These are phyloP conservation scores for Penicillium sp. DNA, from an alignment of 2,329 filamentous ascomycete species.

Conservation along the genomic window DNA sequence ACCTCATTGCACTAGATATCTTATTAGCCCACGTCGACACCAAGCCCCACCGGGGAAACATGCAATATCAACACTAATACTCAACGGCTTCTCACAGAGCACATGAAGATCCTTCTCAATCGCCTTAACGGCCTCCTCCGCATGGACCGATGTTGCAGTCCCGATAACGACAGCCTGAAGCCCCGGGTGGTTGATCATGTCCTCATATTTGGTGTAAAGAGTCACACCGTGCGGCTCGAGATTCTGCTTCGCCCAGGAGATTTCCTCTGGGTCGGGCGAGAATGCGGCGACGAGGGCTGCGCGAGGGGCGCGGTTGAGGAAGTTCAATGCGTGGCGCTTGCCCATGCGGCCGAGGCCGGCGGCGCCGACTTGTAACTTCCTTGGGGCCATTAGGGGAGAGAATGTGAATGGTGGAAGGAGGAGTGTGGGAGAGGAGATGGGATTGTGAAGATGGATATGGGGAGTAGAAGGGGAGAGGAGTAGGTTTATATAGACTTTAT, in stretches of 20 bases:
- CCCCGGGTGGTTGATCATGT: conserved; percentile 61
- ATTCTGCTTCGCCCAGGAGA: conserved; percentile 56
- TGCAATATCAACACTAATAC: conserved; percentile 64
- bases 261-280: conserved; percentile 51
- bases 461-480: too few relatives aligned
- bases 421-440: neutral
- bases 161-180: conserved; percentile 62
- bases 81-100: conserved; percentile 61
- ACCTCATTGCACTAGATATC: conserved; percentile 50
- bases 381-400: conserved; percentile 28
- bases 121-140: conserved; percentile 62
- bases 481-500: too few relatives aligned
- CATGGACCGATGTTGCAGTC: conserved; percentile 60
- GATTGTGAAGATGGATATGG: neutral
- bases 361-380: conserved; percentile 51
- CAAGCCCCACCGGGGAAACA: neutral
- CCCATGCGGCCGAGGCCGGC: conserved; percentile 59
- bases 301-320: conserved; percentile 53
- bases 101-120: conserved; percentile 61
- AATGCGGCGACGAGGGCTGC: conserved; percentile 57
- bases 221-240: conserved; percentile 58
- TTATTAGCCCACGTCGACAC: too few relatives aligned
- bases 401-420: neutral
- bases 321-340: conserved; percentile 56
- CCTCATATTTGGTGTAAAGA: conserved; percentile 59